Evolutionary conservation across 345 rosid genomes (phyloP), one percentile per base, ranked within the genome.

Genomic region (Raphanus raphanistrum): DNA sequence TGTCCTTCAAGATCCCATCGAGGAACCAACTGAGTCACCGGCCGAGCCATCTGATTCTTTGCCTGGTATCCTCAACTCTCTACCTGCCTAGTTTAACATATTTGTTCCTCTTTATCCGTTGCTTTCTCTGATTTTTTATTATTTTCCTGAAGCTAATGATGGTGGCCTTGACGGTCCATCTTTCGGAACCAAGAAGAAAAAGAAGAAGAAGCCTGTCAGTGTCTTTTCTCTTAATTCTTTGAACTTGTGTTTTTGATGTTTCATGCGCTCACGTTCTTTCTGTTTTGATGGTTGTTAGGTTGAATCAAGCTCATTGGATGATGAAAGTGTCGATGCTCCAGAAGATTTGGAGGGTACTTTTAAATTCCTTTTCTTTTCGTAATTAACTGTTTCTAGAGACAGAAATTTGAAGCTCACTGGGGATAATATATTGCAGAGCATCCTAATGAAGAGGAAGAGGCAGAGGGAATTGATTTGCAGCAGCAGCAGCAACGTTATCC

Each of bases 31-130:
- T 68, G 98, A 87, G 26, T 71, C 84, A 61, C 63, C 84, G 32
- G 82, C 85, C 55, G 95, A 90, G 80, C 87, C 85, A 85, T 76
- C 92, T 29, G 91, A 93, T 73, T 69, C 84, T 2, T 63, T 85
- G 65, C 66, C 63, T 58, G 96, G 96, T 86, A 31, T n/a, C 4
- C 1, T 43, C 28, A 6, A 16, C 2, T 0, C 11, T 64, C 55
- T 21, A 2, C 31, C 31, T 28, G 31, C 21, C 21, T 28, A 2
- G 3, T 28, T 28, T 2, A 6, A 70, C 33, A 38, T 1, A 6
- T 15, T 17, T 41, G 59, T n/a, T 43, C 8, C 5, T 12, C 45
- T 4, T 8, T 13, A n/a, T 11, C 12, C 11, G 41, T 36, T 25
- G 26, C 25, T 17, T 69, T 9, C 6, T 26, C 28, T 75, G 12